Percentiles rank a stretch among this genome's conserved stretches.
Evolutionary conservation across 192 early-diverging fungal species (phyloP).

Genomic region (Linnemannia schmuckeri): DNA sequence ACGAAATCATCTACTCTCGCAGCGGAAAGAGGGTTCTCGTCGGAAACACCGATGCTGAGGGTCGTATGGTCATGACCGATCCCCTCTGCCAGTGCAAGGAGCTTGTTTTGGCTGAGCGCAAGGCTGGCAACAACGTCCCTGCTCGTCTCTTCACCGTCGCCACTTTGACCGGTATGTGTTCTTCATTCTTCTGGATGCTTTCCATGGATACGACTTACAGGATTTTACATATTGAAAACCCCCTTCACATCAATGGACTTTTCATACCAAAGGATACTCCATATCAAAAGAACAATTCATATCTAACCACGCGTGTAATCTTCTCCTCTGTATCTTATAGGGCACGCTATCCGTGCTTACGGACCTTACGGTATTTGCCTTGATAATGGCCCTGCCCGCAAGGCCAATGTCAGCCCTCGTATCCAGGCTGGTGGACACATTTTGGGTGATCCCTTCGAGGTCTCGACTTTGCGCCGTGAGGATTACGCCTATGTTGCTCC

Average conservation of each 20-base stretch:
- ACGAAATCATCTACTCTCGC: slow-evolving; percentile 85
- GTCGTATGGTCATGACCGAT: slow-evolving; percentile 91
- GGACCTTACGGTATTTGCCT: slow-evolving; percentile 82
- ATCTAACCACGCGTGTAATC: neutral
- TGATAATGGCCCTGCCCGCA: slow-evolving; percentile 83
- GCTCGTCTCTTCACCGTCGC: slow-evolving; percentile 83
- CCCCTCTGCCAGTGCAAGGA: slow-evolving; percentile 82
- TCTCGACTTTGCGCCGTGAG: slow-evolving; percentile 84
- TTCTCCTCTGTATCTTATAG: neutral
- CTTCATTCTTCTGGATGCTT: too few relatives aligned
- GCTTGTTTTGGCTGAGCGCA: slow-evolving; percentile 71
- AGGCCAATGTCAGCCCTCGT: slow-evolving; percentile 68
- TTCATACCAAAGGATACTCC: neutral
- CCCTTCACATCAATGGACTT: too few relatives aligned
- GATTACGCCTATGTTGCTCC: slow-evolving; percentile 76
- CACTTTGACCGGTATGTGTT: slow-evolving; percentile 77
- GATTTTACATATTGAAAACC: too few relatives aligned
- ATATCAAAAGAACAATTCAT: neutral
- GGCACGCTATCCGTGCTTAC: slow-evolving; percentile 84
- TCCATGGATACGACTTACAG: too few relatives aligned
- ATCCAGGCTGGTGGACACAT: slow-evolving; percentile 75
- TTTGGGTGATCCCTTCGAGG: slow-evolving; percentile 85
- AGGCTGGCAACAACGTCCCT: slow-evolving; percentile 55
- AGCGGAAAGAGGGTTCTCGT: slow-evolving; percentile 83
- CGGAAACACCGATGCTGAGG: slow-evolving; percentile 93